Base-by-base conservation (phyloP, 306 rosid genomes). In the Astragalus glycyphyllos region DNA sequence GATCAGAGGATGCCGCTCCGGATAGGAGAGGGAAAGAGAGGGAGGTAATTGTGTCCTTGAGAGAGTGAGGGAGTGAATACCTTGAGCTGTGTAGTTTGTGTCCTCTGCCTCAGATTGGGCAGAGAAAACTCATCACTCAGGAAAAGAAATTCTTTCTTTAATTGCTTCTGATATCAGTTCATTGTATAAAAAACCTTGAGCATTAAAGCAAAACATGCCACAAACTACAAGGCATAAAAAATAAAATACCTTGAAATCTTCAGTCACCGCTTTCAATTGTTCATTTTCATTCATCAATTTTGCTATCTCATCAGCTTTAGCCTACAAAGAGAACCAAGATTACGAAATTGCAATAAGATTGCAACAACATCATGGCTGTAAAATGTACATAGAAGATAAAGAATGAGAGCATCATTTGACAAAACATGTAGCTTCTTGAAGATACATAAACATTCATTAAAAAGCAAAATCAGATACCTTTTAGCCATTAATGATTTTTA, bases 221-320 rank as follows among this genome's bases (percentile, higher is more conserved):
- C 63, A 29, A 16, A 51, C 54, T 16, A 7, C 57, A 53, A 47
- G 51, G 70, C 46, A 44, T 32, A 51, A 73, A 62, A 72, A 64
- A 73, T 9, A 35, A 74, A 55, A 48, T 76, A 95, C 99, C 96
- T 91, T 91, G 60, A 89, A 84, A 79, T 91, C 93, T 76, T 91
- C 96, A 57, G 87, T 79, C 74, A 83, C 80, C 74, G 74, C 45
- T 85, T 89, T 91, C 61, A 89, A 65, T 17, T 88, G 96, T 82
- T 95, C 99, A 78, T 89, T 95, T 80, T 95, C 99, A 77, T 91
- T 91, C 97, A 91, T 95, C 81, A 95, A 59, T 81, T 83, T 95
- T 16, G 97, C 96, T 67, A 95, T 95, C 71, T 95, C 99, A 46
- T 91, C 97, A 58, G 99, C 99, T 82, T 95, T 95, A 69, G 93